Base-by-base conservation (phyloP, 1,284 basidiomycete species). In the Ustilago cynodontis region DNA sequence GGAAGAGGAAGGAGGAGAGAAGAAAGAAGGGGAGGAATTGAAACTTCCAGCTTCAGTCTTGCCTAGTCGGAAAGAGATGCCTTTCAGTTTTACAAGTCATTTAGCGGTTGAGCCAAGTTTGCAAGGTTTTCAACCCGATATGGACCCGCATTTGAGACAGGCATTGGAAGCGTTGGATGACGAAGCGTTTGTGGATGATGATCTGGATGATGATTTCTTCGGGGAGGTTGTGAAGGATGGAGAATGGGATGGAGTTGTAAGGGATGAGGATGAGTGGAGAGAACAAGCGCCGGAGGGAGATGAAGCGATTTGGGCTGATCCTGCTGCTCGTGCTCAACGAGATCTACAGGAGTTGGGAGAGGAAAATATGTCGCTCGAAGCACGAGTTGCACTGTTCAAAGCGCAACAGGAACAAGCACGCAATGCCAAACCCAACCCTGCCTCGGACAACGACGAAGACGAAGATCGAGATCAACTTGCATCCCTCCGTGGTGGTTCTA, bases 141-240 rank as follows among this genome's bases (percentile, higher is more conserved):
- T 99, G 93, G 93, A 99, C 86, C 94, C 94, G 5, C 94, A 96
- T 87, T 88, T 99, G 37, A 90, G 97, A 18, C 96, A 99, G 86
- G 91, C 91, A 0, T 88, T 99, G 33, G 95, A 98, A 82, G 97
- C 97, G 3, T 88, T 99, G 20, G 96, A 99, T 63, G 95, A 99
- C 84, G 94, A 98, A 70, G 95, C 93, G 4, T 86, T 86, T 39
- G 77, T 84, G 56, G 87, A 85, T 50, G 77, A 81, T 35, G 89
- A 91, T 78, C 92, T 93, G 83, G 94, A 94, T 45, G 82, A 81
- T 54, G 83, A 83, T 43, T 83, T 86, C 59, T 85, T 86, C 53
- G 78, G 66, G 11, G 90, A 92, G 70, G 88, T 95, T 1, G 90
- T 95, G 14, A 88, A 86, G 45, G 91, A 90, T 26, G 87, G 86